phyloP scores from a whole-genome alignment of 1,284 basidiomycete species.

The Wolfiporia cocos region DNA sequence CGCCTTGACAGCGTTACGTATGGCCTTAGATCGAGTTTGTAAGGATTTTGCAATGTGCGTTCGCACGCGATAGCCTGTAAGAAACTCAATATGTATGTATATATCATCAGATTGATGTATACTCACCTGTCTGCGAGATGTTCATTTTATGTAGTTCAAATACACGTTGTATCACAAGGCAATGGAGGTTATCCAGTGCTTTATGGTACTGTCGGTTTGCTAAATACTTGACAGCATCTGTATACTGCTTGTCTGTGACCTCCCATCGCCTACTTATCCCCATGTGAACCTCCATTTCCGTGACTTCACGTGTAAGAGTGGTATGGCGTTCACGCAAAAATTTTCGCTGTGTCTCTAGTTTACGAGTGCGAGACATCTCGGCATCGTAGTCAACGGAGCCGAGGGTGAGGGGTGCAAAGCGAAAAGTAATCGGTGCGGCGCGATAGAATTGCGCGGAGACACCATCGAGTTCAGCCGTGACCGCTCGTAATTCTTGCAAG shows the following conservation, averaged over 20 bases:
- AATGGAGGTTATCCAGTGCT: slow-evolving; percentile 22
- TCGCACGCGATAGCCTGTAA: slow-evolving; percentile 19
- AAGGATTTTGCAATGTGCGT: slow-evolving; percentile 22
- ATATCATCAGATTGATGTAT: too few relatives aligned
- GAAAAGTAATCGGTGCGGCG: slow-evolving; percentile 1
- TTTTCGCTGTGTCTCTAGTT: slow-evolving; percentile 7
- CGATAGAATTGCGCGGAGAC: not conserved
- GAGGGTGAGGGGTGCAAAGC: not conserved
- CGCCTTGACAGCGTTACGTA: slow-evolving; percentile 15
- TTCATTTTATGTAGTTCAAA: slow-evolving; percentile 29
- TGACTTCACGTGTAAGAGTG: slow-evolving; percentile 7
- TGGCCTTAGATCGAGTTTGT: slow-evolving; percentile 16
- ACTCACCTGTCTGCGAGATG: slow-evolving; percentile 19
- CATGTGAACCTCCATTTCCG: slow-evolving; percentile 16
- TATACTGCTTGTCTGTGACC: slow-evolving; percentile 11
- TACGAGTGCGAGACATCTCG: slow-evolving; percentile 5
- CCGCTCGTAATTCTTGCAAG: not conserved
- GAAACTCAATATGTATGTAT: too few relatives aligned
- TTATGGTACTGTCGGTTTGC: slow-evolving; percentile 15
- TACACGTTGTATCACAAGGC: slow-evolving; percentile 24
- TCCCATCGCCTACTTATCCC: slow-evolving; percentile 17
- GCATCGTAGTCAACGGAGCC: slow-evolving; percentile 1
- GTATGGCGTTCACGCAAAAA: slow-evolving; percentile 4
- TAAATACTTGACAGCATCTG: slow-evolving; percentile 10
- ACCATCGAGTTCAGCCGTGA: not conserved